Evolutionary conservation across 73 alveolate genomes (phyloP).

Genomic region (Diophrys sp.): DNA sequence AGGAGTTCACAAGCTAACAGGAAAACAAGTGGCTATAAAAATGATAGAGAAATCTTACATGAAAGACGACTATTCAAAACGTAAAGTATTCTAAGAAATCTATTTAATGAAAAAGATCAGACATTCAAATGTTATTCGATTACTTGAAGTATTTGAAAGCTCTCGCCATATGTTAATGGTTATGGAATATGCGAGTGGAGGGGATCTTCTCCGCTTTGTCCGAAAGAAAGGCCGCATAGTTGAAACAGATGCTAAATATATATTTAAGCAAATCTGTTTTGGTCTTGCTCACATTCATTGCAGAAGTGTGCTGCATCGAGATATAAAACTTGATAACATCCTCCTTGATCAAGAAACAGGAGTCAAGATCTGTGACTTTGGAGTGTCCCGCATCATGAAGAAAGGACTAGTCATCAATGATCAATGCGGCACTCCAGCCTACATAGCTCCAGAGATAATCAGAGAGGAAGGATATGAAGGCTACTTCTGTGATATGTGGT

Average conservation of each 20-base stretch:
- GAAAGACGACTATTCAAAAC: constrained; percentile 71
- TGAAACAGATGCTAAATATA: constrained; percentile 52
- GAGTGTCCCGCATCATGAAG: constrained; percentile 69
- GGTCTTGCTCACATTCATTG: constrained; percentile 37
- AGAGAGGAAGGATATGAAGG: constrained; percentile 84
- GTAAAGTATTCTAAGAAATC: constrained; percentile 78
- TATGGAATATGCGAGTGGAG: constrained; percentile 42
- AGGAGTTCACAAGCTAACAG: constrained; percentile 78
- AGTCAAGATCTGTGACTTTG: constrained; percentile 75
- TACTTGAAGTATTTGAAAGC: constrained; percentile 69
- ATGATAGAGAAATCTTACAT: constrained; percentile 69
- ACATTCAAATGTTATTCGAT: constrained; percentile 50
- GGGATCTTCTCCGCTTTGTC: constrained; percentile 25
- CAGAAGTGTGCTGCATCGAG: constrained; percentile 84
- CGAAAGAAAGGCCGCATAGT: constrained; percentile 21
- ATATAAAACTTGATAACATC: constrained; percentile 94
- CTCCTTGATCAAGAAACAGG: constrained; percentile 38
- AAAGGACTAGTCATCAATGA: constrained; percentile 67
- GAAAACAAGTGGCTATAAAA: constrained; percentile 78
- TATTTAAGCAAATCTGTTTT: constrained; percentile 38
- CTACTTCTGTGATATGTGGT: constrained; percentile 73
- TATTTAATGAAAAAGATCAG: constrained; percentile 52
- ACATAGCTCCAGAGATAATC: constrained; percentile 82
- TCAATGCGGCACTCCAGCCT: constrained; percentile 89
- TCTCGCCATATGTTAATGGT: constrained; percentile 33